Base-by-base conservation (phyloP, 495 filamentous ascomycete genomes). In the Ascobolus immersus region DNA sequence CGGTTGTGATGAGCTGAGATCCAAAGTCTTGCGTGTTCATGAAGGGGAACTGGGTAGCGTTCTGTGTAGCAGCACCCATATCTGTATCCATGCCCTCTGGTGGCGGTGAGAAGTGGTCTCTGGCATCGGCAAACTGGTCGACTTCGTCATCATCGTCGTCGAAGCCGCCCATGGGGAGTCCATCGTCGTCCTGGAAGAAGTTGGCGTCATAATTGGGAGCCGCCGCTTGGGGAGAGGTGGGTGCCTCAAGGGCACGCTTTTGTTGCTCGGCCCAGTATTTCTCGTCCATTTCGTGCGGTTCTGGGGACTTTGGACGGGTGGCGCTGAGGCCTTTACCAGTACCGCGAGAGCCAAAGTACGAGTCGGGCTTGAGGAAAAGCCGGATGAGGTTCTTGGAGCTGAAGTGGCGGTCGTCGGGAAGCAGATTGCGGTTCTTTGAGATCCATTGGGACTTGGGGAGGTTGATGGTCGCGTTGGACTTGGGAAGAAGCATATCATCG, bases 381-480 rank as follows among this genome's bases (percentile, higher is more conserved):
- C 65, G 71, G 5, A 94, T 62, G 6, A 99, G 59, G 44, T 91
- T 76, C 40, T 69, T 71, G 4, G 82, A 93, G 55, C 82, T 86
- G 59, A 99, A 99, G 46, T 94, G 89, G 50, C 92, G 92, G 55
- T 99, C 86, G 45, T 99, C 86, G 2, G 86, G 86, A 10, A 99
- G 67, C 1, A 99, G 62, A 49, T 99, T 91, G 26, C 79, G 64
- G 11, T 74, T 74, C 53, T 86, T 90, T 4, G 79, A 86, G 49
- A 77, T 86, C 78, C 81, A 90, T 52, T 94, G 79, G 30, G 77
- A 74, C 49, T 91, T 90, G 18, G 86, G 73, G 21, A 94, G 47
- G 7, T 70, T 75, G 40, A 94, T 82, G 19, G 69, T 62, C 1
- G 76, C 60, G 48, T 77, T 81, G n/a, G 72, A 73, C 20, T 69